Percentiles rank a stretch among this genome's conserved stretches.
These are phyloP conservation scores for Citrullus mucosospermus DNA, from an alignment of 306 rosid species.

Conservation along the genomic window DNA sequence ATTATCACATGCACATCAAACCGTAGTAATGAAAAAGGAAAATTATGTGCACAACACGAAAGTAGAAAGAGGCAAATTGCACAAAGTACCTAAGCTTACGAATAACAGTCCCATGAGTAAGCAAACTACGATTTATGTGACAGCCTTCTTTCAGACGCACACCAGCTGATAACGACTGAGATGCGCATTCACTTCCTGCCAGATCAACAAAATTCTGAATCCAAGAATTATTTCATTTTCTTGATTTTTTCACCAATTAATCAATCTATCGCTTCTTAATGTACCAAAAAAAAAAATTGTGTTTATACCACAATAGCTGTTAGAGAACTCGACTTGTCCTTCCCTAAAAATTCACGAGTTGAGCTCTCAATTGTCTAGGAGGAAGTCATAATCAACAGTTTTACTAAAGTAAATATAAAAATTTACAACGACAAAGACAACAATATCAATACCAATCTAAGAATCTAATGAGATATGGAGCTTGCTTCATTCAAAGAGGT, in stretches of 20 bases:
- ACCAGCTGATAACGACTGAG: conserved; percentile 92
- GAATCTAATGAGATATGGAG: conserved; percentile 99
- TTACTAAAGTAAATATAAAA: background rate
- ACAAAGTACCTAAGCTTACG: conserved; percentile 85
- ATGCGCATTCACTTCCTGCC: conserved; percentile 96
- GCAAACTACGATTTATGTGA: conserved; percentile 95
- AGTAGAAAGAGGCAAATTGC: conserved; percentile 10
- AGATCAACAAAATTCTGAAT: conserved; percentile 88
- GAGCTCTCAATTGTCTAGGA: conserved; percentile 90
- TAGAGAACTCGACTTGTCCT: conserved; percentile 88
- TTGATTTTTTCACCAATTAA: conserved; percentile 9
- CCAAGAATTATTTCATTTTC: background rate
- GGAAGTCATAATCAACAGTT: background rate
- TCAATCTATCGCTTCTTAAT: background rate
- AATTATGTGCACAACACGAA: background rate
- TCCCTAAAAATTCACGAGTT: conserved; percentile 73
- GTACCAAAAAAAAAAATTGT: background rate
- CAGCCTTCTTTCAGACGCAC: conserved; percentile 94
- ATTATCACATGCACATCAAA: background rate
- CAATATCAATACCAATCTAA: conserved; percentile 55
- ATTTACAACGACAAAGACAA: background rate
- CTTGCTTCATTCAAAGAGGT: conserved; percentile 93
- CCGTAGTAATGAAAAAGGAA: background rate
- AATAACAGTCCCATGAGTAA: conserved; percentile 91
- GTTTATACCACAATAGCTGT: conserved; percentile 80